These are phyloP conservation scores for Exserohilum turcica DNA, from an alignment of 2,329 filamentous ascomycete genomes.

Conservation along the genomic window DNA sequence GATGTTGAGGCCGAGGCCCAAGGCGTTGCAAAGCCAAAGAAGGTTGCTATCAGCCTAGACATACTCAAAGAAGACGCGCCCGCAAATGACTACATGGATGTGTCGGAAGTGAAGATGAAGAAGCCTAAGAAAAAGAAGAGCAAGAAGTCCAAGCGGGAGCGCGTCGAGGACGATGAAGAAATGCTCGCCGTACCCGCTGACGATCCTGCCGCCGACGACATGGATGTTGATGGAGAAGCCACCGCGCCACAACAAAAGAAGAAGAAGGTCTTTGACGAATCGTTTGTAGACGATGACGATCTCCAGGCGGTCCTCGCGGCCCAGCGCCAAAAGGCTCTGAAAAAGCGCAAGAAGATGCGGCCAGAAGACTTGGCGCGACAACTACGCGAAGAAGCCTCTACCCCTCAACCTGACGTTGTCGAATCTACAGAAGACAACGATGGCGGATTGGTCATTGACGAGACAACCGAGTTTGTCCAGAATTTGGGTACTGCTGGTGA, in stretches of 20 bases:
- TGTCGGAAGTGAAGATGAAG: slow-evolving; percentile 86
- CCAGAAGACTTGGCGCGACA: slow-evolving; percentile 87
- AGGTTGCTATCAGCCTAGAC: slow-evolving; percentile 77
- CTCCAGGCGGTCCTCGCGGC: slow-evolving; percentile 82
- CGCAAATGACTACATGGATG: slow-evolving; percentile 85
- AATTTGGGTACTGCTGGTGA: slow-evolving; percentile 65
- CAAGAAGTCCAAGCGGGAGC: slow-evolving; percentile 41
- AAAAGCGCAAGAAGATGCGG: slow-evolving; percentile 85
- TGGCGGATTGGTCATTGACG: slow-evolving; percentile 88
- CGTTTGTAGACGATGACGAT: slow-evolving; percentile 89
- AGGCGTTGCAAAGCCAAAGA: slow-evolving; percentile 62
- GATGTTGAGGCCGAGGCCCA: slow-evolving; percentile 65
- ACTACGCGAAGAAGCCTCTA: slow-evolving; percentile 66
- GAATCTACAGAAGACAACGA: slow-evolving; percentile 65
- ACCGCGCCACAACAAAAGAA: slow-evolving; percentile 54
- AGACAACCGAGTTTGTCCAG: slow-evolving; percentile 92
- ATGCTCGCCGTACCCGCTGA: slow-evolving; percentile 51
- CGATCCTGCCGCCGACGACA: slow-evolving; percentile 50
- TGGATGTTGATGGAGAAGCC: slow-evolving; percentile 72
- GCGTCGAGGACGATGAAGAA: slow-evolving; percentile 63
- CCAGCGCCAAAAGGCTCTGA: slow-evolving; percentile 82
- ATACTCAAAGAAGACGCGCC: slow-evolving; percentile 67
- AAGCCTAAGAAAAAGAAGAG: slow-evolving; percentile 53
- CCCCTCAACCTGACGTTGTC: slow-evolving; percentile 53
- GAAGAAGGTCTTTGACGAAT: slow-evolving; percentile 70